These are phyloP conservation scores for Sarocladiaceae sp. DNA, from an alignment of 2,329 filamentous ascomycete species.

Conservation along the genomic window DNA sequence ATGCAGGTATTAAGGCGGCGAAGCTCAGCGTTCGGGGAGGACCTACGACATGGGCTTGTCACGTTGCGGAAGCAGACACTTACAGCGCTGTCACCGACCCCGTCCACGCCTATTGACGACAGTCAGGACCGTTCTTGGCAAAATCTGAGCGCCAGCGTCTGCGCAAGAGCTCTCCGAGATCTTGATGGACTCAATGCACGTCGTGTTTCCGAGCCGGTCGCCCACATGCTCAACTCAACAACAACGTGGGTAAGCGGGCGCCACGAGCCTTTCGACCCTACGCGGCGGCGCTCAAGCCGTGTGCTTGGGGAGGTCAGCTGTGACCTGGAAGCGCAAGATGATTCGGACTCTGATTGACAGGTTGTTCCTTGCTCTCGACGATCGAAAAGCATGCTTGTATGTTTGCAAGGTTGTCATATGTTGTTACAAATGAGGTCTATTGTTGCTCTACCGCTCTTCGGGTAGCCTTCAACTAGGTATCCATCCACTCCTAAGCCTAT, in stretches of 20 bases:
- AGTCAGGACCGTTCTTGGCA: not conserved
- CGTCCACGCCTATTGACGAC: not conserved
- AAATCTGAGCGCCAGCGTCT: not conserved
- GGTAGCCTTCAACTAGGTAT: not conserved
- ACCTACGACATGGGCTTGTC: not conserved
- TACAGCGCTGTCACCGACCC: not conserved
- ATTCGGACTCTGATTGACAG: constrained; percentile 7
- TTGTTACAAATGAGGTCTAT: constrained; percentile 8
- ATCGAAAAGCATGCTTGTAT: no score
- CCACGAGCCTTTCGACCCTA: not conserved
- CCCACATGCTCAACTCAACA: not conserved
- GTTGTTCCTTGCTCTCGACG: not conserved
- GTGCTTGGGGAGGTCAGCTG: not conserved
- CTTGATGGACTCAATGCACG: not conserved
- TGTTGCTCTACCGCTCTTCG: constrained; percentile 4
- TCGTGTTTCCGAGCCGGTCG: not conserved
- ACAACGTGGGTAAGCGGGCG: not conserved
- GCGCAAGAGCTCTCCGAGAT: not conserved
- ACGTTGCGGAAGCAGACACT: not conserved
- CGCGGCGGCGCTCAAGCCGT: not conserved
- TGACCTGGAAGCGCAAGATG: not conserved
- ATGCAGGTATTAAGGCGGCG: not conserved
- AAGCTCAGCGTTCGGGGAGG: not conserved
- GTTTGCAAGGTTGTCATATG: not conserved
- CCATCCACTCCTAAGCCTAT: not conserved